phyloP scores from a whole-genome alignment of 805 yeast genomes.

The Teunomyces pallodes region DNA sequence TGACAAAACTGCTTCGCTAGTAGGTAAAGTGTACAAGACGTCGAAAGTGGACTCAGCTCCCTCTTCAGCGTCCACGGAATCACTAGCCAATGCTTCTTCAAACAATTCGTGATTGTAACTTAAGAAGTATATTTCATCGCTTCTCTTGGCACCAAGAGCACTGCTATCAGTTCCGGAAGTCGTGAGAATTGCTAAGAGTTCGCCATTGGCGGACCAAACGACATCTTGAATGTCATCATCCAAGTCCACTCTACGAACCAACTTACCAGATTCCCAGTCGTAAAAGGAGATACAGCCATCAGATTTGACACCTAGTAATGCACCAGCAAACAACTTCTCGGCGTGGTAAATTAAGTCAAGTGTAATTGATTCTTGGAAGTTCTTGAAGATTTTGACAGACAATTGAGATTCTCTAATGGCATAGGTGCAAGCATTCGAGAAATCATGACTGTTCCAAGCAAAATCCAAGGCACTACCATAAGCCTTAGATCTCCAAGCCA shows the following conservation, averaged over 20 bases:
- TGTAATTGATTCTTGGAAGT: slow-evolving; percentile 75
- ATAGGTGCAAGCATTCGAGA: slow-evolving; percentile 61
- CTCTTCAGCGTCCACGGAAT: slow-evolving; percentile 68
- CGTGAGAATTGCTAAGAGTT: slow-evolving; percentile 69
- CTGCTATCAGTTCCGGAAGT: slow-evolving; percentile 22
- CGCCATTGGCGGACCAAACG: slow-evolving; percentile 93
- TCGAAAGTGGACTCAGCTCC: slow-evolving; percentile 88
- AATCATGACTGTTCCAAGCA: slow-evolving; percentile 86
- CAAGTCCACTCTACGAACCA: slow-evolving; percentile 88
- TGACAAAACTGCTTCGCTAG: slow-evolving; percentile 69
- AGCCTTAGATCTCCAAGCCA: slow-evolving; percentile 96
- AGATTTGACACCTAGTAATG: slow-evolving; percentile 80
- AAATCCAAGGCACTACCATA: slow-evolving; percentile 89
- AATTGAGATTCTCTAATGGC: slow-evolving; percentile 75
- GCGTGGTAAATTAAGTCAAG: slow-evolving; percentile 69
- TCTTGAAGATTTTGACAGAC: slow-evolving; percentile 69
- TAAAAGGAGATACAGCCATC: slow-evolving; percentile 84
- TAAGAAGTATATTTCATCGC: slow-evolving; percentile 73
- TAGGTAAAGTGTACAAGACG: slow-evolving; percentile 71
- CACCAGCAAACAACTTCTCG: slow-evolving; percentile 83
- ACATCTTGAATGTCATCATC: slow-evolving; percentile 70
- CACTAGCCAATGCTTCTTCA: slow-evolving; percentile 58
- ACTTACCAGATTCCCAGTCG: slow-evolving; percentile 87
- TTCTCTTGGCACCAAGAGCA: slow-evolving; percentile 34
- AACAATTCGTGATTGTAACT: slow-evolving; percentile 68